Conservation (phyloP, 805 yeast species). For the Lachancea sp. region DNA sequence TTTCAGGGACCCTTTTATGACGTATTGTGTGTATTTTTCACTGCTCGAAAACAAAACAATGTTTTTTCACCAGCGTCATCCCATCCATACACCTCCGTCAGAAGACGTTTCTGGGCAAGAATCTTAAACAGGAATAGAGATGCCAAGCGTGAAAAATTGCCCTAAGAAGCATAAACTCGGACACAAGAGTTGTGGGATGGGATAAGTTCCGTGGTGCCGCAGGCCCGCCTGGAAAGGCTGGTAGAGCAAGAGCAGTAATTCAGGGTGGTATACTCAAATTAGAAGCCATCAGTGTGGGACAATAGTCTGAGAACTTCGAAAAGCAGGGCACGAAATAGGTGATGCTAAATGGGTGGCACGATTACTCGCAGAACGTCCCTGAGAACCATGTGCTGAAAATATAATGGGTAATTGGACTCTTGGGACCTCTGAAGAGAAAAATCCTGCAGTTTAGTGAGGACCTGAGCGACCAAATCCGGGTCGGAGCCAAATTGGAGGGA, state of each 20-base stretch:
- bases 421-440: constrained; percentile 15
- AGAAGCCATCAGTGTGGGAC: background rate
- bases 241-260: too few species aligned
- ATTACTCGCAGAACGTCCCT: constrained; percentile 47
- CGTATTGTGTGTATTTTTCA: background rate
- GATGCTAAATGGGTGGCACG: constrained; percentile 42
- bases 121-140: too few species aligned
- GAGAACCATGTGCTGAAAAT: constrained; percentile 40
- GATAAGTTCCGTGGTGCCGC: too few species aligned
- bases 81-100: too few species aligned
- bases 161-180: too few species aligned
- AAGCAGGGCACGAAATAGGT: too few species aligned
- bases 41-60: background rate
- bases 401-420: constrained; percentile 21
- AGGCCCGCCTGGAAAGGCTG: too few species aligned
- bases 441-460: constrained; percentile 17
- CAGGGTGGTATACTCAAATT: too few species aligned
- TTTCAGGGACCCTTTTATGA: background rate
- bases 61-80: background rate
- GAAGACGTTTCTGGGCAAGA: too few species aligned
- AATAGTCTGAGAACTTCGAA: too few species aligned
- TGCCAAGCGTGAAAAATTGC: too few species aligned
- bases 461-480: constrained; percentile 23
- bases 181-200: too few species aligned
- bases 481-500: constrained; percentile 28